These are phyloP conservation scores for Malus fusca DNA, from an alignment of 306 rosid genomes.

Conservation along the genomic window DNA sequence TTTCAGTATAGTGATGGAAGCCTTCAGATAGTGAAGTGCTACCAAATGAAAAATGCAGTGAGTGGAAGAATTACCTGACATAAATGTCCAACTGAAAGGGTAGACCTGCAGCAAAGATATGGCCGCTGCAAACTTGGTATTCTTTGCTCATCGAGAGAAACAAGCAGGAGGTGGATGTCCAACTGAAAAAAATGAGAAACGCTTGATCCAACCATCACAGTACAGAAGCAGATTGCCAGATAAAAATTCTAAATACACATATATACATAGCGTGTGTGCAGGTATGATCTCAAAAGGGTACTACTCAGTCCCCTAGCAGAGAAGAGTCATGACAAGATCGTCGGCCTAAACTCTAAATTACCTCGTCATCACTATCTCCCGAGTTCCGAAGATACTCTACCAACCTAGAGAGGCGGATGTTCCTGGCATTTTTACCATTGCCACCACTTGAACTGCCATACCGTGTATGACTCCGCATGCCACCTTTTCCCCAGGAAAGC, in stretches of 20 bases:
- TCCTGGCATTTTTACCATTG: constrained; percentile 45
- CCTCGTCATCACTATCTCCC: constrained; percentile 36
- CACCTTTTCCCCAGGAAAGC: constrained; percentile 72
- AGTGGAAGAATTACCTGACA: constrained; percentile 41
- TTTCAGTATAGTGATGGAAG: background rate
- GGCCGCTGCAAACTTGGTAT: constrained; percentile 47
- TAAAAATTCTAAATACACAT: background rate
- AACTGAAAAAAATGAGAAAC: constrained; percentile 31
- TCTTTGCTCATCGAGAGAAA: constrained; percentile 50
- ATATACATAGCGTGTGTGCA: background rate
- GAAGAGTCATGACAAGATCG: constrained; percentile 4
- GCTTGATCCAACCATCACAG: constrained; percentile 2
- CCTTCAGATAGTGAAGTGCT: background rate
- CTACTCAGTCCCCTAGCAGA: background rate
- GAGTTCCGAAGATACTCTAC: constrained; percentile 46
- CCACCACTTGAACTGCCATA: constrained; percentile 40
- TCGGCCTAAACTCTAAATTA: constrained; percentile 22
- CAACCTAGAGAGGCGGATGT: constrained; percentile 46
- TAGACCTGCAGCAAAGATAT: constrained; percentile 54
- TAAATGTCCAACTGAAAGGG: constrained; percentile 38
- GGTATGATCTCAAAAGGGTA: background rate
- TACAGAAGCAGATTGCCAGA: background rate
- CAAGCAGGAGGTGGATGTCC: constrained; percentile 42
- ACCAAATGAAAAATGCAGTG: constrained; percentile 6
- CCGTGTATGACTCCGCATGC: constrained; percentile 55